phyloP scores from a whole-genome alignment of 106 monocot genomes.

The Xerophyta viscosa region DNA sequence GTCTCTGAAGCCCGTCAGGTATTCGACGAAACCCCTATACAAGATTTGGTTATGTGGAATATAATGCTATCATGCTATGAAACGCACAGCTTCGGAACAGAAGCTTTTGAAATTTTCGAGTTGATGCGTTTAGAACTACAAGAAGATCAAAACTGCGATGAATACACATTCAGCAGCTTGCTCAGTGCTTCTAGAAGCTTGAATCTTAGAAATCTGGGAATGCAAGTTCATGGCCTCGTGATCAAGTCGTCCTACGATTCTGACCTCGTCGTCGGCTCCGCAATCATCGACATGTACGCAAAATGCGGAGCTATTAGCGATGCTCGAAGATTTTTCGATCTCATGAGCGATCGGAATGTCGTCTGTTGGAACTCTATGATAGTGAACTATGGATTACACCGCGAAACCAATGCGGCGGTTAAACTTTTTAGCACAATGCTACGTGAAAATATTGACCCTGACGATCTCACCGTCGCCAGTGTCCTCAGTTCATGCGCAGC shows the following conservation, averaged over 20 bases:
- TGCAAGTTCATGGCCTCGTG: slow-evolving; percentile 29
- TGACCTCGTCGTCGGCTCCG: slow-evolving; percentile 45
- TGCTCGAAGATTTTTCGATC: slow-evolving; percentile 36
- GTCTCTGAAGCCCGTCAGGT: slow-evolving; percentile 14
- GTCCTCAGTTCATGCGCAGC: slow-evolving; percentile 47
- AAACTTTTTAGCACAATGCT: slow-evolving; percentile 30
- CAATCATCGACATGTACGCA: slow-evolving; percentile 52
- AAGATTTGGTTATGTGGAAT: slow-evolving; percentile 51
- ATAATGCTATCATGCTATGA: slow-evolving; percentile 45
- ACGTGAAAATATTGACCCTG: slow-evolving; percentile 25
- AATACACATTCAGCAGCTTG: slow-evolving; percentile 44
- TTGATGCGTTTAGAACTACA: slow-evolving; percentile 29
- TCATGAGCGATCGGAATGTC: slow-evolving; percentile 13
- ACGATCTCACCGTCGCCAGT: slow-evolving; percentile 47
- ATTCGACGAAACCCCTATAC: slow-evolving; percentile 25
- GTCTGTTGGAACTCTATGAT: slow-evolving; percentile 65
- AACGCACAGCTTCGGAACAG: slow-evolving; percentile 14
- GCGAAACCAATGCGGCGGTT: slow-evolving; percentile 29
- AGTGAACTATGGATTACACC: slow-evolving; percentile 26
- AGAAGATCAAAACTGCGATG: slow-evolving; percentile 23
- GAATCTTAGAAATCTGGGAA: slow-evolving; percentile 3
- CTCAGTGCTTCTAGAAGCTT: slow-evolving; percentile 16
- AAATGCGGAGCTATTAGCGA: slow-evolving; percentile 25
- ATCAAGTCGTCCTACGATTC: slow-evolving; percentile 18
- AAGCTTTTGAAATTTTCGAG: slow-evolving; percentile 22